Evolutionary conservation across 768 basidiomycete species (phyloP).

Genomic region (Pholiota molesta): DNA sequence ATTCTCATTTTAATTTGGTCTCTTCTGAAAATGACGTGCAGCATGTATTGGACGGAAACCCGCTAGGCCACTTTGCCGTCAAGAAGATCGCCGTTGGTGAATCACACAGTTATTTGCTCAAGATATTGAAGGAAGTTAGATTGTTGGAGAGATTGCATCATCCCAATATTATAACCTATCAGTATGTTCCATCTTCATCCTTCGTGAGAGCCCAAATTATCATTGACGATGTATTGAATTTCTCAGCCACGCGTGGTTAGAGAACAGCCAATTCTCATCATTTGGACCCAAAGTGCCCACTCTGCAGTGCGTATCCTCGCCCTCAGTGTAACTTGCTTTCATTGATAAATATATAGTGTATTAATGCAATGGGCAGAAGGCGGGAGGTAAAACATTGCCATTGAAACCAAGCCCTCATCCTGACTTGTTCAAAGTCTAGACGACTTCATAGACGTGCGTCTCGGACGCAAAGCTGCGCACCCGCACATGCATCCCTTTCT

Average conservation of each 20-base stretch:
- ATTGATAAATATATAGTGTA: constrained; percentile 47
- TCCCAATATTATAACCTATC: constrained; percentile 93
- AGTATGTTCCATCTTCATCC: constrained; percentile 39
- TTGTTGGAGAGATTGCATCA: constrained; percentile 86
- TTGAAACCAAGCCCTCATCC: neutral
- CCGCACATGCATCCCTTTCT: constrained; percentile 46
- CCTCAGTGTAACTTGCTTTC: neutral
- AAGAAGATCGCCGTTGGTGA: constrained; percentile 97
- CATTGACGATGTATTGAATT: constrained; percentile 2
- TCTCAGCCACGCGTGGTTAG: constrained; percentile 84
- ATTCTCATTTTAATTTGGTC: neutral
- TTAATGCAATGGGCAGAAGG: constrained; percentile 96
- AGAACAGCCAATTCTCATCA: constrained; percentile 80
- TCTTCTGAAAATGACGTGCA: constrained; percentile 28
- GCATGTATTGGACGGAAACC: constrained; percentile 88
- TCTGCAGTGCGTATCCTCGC: constrained; percentile 62
- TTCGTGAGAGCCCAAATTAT: neutral
- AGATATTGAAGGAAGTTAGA: constrained; percentile 84
- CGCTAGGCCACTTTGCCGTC: constrained; percentile 89
- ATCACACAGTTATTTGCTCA: constrained; percentile 83
- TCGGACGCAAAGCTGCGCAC: constrained; percentile 61
- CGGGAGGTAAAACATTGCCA: constrained; percentile 50
- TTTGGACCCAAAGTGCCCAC: constrained; percentile 91
- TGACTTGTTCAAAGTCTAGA: constrained; percentile 56
- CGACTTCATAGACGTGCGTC: constrained; percentile 81